Conservation (phyloP, 495 filamentous ascomycete species). For the Tuber indicum region DNA sequence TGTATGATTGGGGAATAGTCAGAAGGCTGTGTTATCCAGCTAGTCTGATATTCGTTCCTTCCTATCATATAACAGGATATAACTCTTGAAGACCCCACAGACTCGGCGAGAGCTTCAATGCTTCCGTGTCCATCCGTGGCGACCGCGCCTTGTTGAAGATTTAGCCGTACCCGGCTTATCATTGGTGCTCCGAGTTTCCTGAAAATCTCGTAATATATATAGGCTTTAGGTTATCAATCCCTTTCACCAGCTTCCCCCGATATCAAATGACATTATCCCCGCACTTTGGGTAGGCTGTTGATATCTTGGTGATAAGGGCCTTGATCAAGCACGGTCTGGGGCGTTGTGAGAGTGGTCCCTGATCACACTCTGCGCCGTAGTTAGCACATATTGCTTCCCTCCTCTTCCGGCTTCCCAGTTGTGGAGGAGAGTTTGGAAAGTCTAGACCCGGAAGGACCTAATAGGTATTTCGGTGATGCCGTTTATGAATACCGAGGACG, state of each 20-base stretch:
- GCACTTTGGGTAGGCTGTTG: background rate
- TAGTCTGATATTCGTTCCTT: background rate
- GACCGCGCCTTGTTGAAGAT: background rate
- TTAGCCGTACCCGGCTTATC: background rate
- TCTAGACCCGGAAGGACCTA: background rate
- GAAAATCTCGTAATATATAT: background rate
- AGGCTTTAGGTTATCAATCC: background rate
- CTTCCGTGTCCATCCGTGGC: background rate
- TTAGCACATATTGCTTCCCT: background rate
- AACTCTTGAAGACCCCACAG: background rate
- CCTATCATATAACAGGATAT: background rate
- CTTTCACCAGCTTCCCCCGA: background rate
- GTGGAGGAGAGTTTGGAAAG: background rate
- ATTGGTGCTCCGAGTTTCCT: background rate
- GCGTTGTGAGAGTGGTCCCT: background rate
- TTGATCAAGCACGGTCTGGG: background rate
- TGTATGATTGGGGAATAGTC: background rate
- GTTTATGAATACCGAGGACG: background rate
- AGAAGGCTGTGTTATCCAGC: background rate
- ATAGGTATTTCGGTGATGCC: background rate
- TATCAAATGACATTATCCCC: background rate
- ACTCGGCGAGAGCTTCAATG: background rate
- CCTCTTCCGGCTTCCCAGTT: background rate
- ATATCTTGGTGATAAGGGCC: background rate
- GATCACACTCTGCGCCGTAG: background rate